Conservation (phyloP, 2,329 filamentous ascomycete species). For the Anisogramma anomala region DNA sequence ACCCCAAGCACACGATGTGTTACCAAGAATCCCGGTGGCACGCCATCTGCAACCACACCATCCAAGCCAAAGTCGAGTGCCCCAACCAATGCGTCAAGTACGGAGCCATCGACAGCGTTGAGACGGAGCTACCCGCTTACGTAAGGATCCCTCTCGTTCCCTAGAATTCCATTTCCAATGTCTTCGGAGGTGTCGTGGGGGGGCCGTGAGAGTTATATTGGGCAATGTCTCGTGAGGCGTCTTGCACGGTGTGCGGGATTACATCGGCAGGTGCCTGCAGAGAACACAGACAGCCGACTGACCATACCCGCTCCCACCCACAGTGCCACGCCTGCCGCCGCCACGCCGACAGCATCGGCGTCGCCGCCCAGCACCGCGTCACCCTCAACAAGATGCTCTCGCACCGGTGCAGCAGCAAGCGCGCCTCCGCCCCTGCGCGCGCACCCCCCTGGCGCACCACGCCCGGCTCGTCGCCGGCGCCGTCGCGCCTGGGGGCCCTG, state of each 20-base stretch:
- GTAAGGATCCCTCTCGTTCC: no score
- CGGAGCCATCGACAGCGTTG: slow-evolving; percentile 6
- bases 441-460: no score
- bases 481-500: not conserved
- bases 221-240: no score
- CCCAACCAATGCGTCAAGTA: slow-evolving; percentile 6
- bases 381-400: not conserved
- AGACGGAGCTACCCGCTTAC: slow-evolving; percentile 12
- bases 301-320: no score
- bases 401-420: not conserved
- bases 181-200: no score
- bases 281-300: no score
- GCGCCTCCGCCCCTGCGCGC: not conserved
- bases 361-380: not conserved
- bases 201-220: no score
- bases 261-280: no score
- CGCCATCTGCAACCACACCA: slow-evolving; percentile 10
- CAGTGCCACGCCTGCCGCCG: slow-evolving; percentile 11
- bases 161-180: no score
- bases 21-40: slow-evolving; percentile 11
- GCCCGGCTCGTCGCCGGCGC: no score
- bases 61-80: slow-evolving; percentile 7
- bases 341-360: slow-evolving; percentile 9
- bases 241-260: no score
- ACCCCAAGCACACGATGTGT: slow-evolving; percentile 5